Conservation (phyloP, 768 basidiomycete genomes). For the Udeniomyces megalosporus region DNA sequence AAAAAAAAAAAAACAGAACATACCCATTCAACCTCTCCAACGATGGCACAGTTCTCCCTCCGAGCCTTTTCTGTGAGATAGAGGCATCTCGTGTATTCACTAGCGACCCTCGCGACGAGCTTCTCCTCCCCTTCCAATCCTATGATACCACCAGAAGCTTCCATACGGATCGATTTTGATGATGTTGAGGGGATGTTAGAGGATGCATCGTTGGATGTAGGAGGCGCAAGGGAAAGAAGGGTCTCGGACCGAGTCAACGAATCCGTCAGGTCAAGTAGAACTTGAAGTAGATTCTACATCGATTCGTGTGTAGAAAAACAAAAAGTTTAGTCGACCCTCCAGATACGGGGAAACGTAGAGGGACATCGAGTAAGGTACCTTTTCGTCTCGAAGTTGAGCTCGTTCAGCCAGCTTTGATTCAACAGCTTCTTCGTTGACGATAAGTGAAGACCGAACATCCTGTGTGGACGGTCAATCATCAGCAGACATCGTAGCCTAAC, state of each 20-base stretch:
- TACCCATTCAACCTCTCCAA: conserved; percentile 75
- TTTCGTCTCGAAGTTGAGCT: conserved; percentile 64
- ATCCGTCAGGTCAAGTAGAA: conserved; percentile 83
- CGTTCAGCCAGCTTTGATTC: conserved; percentile 62
- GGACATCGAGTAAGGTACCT: conserved; percentile 38
- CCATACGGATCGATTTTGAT: background rate
- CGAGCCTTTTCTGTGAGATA: conserved; percentile 77
- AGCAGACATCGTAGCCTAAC: background rate
- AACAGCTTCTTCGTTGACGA: conserved; percentile 41
- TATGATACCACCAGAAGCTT: too few relatives aligned
- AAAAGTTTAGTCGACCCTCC: conserved; percentile 4
- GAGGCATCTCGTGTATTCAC: conserved; percentile 79
- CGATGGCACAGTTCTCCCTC: conserved; percentile 57
- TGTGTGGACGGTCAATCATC: background rate
- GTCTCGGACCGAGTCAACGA: conserved; percentile 75
- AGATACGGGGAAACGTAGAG: background rate
- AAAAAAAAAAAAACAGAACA: conserved; percentile 25
- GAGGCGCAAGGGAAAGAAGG: conserved; percentile 45
- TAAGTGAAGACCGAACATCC: conserved; percentile 15
- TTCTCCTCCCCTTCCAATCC: conserved; percentile 11
- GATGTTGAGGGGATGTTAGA: background rate
- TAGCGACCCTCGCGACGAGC: conserved; percentile 45
- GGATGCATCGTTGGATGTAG: background rate
- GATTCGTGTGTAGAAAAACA: background rate
- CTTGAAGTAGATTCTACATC: conserved; percentile 59